These are phyloP conservation scores for Podila epigama DNA, from an alignment of 192 early-diverging fungal genomes.

Conservation along the genomic window DNA sequence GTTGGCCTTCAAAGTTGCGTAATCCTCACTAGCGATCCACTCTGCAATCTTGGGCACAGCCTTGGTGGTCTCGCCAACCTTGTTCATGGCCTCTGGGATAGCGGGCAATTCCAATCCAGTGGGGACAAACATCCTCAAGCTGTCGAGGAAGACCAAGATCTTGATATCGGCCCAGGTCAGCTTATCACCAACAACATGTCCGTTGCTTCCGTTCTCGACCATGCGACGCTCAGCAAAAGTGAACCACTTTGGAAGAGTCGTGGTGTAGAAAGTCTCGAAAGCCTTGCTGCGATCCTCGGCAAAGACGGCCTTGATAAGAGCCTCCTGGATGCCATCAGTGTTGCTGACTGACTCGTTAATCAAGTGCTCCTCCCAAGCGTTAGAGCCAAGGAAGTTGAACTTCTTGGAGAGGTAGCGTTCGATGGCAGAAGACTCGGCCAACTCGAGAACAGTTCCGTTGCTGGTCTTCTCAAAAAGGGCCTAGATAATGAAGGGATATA, in stretches of 20 bases:
- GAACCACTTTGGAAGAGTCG: constrained; percentile 9
- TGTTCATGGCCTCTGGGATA: not conserved
- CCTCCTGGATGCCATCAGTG: not conserved
- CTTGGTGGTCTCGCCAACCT: constrained; percentile 6
- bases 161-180: constrained; percentile 35
- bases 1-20: not conserved
- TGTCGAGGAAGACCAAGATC: not conserved
- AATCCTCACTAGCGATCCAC: not conserved
- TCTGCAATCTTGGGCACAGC: not conserved
- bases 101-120: not conserved
- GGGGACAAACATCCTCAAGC: constrained; percentile 10
- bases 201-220: constrained; percentile 4
- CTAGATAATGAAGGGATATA: constrained; percentile 4
- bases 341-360: constrained; percentile 1
- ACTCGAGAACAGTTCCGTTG: constrained; percentile 17
- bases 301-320: not conserved
- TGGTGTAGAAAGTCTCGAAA: not conserved
- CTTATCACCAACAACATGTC: constrained; percentile 24
- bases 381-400: constrained; percentile 21
- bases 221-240: constrained; percentile 4
- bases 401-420: constrained; percentile 40
- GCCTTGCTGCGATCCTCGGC: not conserved
- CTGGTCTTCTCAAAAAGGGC: constrained; percentile 21
- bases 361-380: constrained; percentile 4
- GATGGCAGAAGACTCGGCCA: constrained; percentile 27